Base-by-base conservation (phyloP, 768 basidiomycete species). In the Russula brevipes region DNA sequence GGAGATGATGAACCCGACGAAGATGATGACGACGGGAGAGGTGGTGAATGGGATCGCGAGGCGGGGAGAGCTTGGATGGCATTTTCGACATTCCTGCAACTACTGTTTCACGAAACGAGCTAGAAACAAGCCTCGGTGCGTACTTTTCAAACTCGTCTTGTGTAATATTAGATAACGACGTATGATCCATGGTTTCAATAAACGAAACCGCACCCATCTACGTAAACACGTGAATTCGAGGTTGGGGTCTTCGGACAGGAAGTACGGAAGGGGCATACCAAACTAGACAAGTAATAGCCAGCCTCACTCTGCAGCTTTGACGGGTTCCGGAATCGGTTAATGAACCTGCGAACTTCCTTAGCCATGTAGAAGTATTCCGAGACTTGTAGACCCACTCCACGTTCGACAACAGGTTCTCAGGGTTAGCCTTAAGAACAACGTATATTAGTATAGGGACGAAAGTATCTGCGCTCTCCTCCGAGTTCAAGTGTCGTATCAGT, bases 151-250 rank as follows among this genome's bases (percentile, higher is more conserved):
- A 99, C 66, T 98, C 93, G 49, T 89, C 88, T 72, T 94, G 90
- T 0, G 90, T 85, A 65, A 98, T 98, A 69, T 91, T 88, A n/a
- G 94, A 96, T 47, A 99, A 76, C 8, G 91, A 90, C 0, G 93
- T 88, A 62, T 95, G 91, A 72, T 98, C 97, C 92, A 99, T 94
- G 0, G 94, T 91, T 75, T 99, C 97, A 65, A 99, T 94, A 73
- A 98, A 99, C 1, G 92, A 91, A 41, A 98, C 91, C 2, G 97
- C 94, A 4, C 94, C 97, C 84, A 89, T 95, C 94, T 98, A 64
- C 33, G 12, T 42, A 38, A 30, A 14, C 24, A 33, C 45, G 49
- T 67, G 14, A 69, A 33, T 38, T 36, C 19, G 1, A 16, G 4
- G 8, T n/a, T 5, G 8, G 14, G 11, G 5, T 42, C 10, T 42